These are phyloP conservation scores for Triadica sebifera DNA, from an alignment of 345 rosid species.

Conservation along the genomic window DNA sequence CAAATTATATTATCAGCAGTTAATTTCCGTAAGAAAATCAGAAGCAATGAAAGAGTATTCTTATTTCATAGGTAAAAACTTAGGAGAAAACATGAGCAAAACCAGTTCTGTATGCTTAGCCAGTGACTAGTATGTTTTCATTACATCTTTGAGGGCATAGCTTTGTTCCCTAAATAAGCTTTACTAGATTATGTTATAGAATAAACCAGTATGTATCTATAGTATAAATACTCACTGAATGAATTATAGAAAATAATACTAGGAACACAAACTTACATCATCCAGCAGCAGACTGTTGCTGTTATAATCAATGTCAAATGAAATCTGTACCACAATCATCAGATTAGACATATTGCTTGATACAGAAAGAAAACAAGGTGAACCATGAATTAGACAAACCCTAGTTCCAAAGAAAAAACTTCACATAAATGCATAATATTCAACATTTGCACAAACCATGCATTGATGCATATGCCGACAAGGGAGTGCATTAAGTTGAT, in stretches of 20 bases:
- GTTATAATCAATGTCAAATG: conserved; percentile 89
- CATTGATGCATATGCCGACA: no score
- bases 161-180: neutral
- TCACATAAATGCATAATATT: neutral
- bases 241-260: neutral
- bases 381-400: neutral
- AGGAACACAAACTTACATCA: conserved; percentile 61
- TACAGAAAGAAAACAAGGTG: neutral
- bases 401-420: neutral
- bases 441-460: neutral
- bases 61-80: neutral
- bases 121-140: neutral
- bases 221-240: neutral
- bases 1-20: neutral
- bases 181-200: no score
- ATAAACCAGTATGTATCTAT: neutral
- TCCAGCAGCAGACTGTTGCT: conserved; percentile 94
- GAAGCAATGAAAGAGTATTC: neutral
- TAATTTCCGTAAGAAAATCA: neutral
- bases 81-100: neutral
- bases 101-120: neutral
- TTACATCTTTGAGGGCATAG: neutral
- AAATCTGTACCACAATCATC: conserved; percentile 45
- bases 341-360: neutral
- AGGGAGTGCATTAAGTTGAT: neutral